Conservation (phyloP, 2,329 filamentous ascomycete genomes). For the Curvularia sp. region DNA sequence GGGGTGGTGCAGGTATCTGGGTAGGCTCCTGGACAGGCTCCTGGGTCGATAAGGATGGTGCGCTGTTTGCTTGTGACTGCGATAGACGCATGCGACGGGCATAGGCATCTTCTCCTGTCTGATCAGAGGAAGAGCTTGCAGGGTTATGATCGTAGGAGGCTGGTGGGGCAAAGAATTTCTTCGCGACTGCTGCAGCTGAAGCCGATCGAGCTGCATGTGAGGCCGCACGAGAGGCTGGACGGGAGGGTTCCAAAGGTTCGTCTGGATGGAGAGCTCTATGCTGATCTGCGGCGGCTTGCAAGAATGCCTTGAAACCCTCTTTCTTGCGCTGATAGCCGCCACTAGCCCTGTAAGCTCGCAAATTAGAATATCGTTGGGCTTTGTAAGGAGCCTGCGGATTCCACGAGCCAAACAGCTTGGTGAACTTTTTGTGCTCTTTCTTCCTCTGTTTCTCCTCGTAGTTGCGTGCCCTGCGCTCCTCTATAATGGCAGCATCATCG, state of each 20-base stretch:
- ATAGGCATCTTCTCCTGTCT: conserved; percentile 31
- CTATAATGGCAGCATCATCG: conserved; percentile 73
- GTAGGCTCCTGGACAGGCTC: background rate
- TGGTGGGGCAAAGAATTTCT: conserved; percentile 58
- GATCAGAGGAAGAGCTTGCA: conserved; percentile 47
- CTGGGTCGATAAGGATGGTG: conserved; percentile 14
- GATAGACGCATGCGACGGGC: conserved; percentile 31
- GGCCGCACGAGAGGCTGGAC: conserved; percentile 15
- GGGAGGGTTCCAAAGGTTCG: conserved; percentile 19
- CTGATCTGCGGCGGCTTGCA: conserved; percentile 27
- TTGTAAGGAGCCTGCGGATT: conserved; percentile 51
- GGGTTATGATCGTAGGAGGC: conserved; percentile 39
- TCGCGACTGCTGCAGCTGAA: conserved; percentile 17
- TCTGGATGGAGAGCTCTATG: conserved; percentile 22
- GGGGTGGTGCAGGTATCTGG: conserved; percentile 18
- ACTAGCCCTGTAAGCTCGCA: conserved; percentile 36
- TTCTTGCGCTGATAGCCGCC: conserved; percentile 35
- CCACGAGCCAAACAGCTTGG: conserved; percentile 62
- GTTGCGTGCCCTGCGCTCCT: conserved; percentile 71
- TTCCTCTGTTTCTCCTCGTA: conserved; percentile 70
- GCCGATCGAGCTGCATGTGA: conserved; percentile 15
- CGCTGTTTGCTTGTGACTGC: conserved; percentile 19
- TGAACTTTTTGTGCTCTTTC: conserved; percentile 71
- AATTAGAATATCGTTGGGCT: conserved; percentile 34
- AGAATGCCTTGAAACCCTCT: conserved; percentile 34